Conservation (phyloP, 1,284 basidiomycete species). For the Irpex lacteus region DNA sequence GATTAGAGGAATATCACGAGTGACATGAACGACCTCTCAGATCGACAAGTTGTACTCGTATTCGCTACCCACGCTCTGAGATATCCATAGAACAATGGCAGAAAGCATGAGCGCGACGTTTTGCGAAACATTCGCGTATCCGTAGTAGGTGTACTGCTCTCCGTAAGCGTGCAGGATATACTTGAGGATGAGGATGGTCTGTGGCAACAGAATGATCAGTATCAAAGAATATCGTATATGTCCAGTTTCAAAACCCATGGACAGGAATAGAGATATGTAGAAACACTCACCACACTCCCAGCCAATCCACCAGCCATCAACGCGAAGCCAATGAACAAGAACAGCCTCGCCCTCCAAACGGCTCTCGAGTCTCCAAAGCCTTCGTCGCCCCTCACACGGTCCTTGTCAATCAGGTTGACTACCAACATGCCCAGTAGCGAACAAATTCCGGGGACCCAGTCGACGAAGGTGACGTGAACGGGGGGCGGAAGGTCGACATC, state of each 20-base stretch:
- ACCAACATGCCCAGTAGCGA: conserved; percentile 93
- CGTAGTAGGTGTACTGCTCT: conserved; percentile 87
- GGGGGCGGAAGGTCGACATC: conserved; percentile 71
- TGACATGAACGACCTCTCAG: conserved; percentile 27
- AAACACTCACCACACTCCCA: conserved; percentile 80
- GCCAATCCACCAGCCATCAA: conserved; percentile 95
- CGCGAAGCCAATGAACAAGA: conserved; percentile 95
- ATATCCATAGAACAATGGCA: conserved; percentile 82
- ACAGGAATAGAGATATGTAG: neutral
- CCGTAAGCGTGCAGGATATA: conserved; percentile 78
- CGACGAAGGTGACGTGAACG: conserved; percentile 87
- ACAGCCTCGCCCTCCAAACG: conserved; percentile 87
- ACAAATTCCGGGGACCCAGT: conserved; percentile 95
- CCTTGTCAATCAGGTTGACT: conserved; percentile 95
- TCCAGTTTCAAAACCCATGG: too few relatives aligned
- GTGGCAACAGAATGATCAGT: neutral
- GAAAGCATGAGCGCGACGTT: conserved; percentile 93
- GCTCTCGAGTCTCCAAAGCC: conserved; percentile 77
- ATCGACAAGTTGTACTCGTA: conserved; percentile 88
- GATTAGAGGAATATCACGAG: too few relatives aligned
- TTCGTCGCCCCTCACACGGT: conserved; percentile 81
- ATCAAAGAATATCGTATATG: too few relatives aligned
- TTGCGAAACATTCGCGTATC: conserved; percentile 92
- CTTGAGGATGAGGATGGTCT: conserved; percentile 92
- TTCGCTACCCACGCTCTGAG: conserved; percentile 76